Conservation (phyloP, 2,329 filamentous ascomycete species). For the Berkeleyomyces basicola region DNA sequence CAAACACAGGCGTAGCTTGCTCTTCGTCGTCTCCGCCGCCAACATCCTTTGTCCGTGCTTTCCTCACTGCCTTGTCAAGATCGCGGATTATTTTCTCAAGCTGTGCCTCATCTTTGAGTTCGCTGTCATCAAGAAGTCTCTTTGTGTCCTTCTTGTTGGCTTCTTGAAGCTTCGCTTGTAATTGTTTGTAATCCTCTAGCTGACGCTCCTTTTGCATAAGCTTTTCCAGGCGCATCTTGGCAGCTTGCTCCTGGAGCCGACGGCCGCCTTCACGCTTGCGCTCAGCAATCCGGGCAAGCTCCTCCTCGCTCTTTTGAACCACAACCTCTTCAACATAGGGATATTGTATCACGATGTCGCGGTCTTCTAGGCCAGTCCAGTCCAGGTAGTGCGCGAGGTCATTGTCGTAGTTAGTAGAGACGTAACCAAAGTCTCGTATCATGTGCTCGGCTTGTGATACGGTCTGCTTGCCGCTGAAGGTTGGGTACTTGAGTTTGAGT, state of each 20-base stretch:
- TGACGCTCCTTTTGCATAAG: constrained; percentile 92
- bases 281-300: constrained; percentile 77
- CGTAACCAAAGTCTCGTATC: constrained; percentile 75
- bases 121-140: constrained; percentile 71
- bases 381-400: constrained; percentile 68
- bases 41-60: constrained; percentile 83
- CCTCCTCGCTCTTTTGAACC: constrained; percentile 84
- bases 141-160: constrained; percentile 84
- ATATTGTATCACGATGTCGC: constrained; percentile 79
- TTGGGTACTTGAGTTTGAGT: constrained; percentile 77
- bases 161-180: constrained; percentile 55
- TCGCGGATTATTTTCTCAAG: constrained; percentile 76
- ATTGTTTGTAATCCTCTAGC: constrained; percentile 77
- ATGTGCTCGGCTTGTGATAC: constrained; percentile 76
- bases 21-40: constrained; percentile 62
- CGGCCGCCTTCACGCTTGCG: constrained; percentile 88
- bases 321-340: constrained; percentile 85
- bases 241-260: constrained; percentile 83
- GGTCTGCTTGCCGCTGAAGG: constrained; percentile 73
- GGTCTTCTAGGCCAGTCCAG: constrained; percentile 80
- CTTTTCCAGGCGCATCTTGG: constrained; percentile 92
- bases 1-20: constrained; percentile 69
- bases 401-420: constrained; percentile 66
- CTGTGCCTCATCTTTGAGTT: constrained; percentile 78
- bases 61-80: constrained; percentile 76